Evolutionary conservation across 225 moss, liverwort and hornwort species (phyloP).

Genomic region (Polytrichum formosum): DNA sequence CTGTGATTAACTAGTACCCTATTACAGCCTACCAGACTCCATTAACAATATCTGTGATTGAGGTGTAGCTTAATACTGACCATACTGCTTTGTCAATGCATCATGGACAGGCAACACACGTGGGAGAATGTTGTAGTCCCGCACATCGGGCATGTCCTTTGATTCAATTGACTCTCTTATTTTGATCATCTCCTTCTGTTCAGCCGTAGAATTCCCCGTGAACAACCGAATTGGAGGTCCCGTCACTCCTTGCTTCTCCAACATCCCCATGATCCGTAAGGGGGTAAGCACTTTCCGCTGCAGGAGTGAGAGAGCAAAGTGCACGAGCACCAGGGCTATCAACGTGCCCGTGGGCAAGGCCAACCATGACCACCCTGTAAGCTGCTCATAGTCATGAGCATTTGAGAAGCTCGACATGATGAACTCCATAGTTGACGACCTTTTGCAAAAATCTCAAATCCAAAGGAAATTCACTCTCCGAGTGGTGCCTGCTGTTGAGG

Average conservation of each 20-base stretch:
- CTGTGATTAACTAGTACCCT: too few relatives aligned
- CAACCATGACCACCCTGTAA: too few relatives aligned
- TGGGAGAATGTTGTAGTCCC: constrained; percentile 8
- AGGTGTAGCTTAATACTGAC: not conserved
- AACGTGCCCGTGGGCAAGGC: not conserved
- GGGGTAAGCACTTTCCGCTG: constrained; percentile 1
- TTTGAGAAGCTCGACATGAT: too few relatives aligned
- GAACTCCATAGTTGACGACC: too few relatives aligned
- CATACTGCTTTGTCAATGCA: constrained; percentile 21
- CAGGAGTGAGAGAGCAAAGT: not conserved
- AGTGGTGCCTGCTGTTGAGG: too few relatives aligned
- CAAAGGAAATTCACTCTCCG: too few relatives aligned
- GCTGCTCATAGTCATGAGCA: too few relatives aligned
- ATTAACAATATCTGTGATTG: too few relatives aligned
- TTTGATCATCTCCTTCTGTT: constrained; percentile 4
- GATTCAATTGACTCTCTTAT: not conserved
- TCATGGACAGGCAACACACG: constrained; percentile 4
- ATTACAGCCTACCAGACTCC: too few relatives aligned
- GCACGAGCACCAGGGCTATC: not conserved
- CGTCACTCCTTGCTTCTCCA: constrained; percentile 25
- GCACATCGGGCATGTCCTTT: constrained; percentile 4
- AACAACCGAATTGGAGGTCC: constrained; percentile 18
- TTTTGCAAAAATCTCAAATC: too few relatives aligned
- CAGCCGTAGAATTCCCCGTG: constrained; percentile 13
- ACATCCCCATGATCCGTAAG: constrained; percentile 1